These are phyloP conservation scores for Plasmodium fragile DNA, from an alignment of 169 alveolate species.

Conservation along the genomic window DNA sequence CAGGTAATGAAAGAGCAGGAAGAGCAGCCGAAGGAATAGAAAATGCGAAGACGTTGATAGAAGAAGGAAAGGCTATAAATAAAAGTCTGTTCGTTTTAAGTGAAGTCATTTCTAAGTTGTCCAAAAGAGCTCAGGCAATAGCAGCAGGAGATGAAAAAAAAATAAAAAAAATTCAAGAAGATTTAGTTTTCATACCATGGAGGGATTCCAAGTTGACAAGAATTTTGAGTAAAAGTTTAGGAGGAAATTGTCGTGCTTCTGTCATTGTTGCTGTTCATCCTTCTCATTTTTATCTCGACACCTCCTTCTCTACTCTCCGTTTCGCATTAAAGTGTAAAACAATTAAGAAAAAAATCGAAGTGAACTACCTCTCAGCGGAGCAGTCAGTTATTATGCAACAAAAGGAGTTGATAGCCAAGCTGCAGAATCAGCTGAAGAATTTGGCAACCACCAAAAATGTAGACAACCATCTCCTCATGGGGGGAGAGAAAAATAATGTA, in stretches of 20 bases:
- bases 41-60: constrained; percentile 80
- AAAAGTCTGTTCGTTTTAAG: constrained; percentile 81
- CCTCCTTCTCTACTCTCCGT: constrained; percentile 84
- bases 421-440: constrained; percentile 71
- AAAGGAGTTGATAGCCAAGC: constrained; percentile 82
- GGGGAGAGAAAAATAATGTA: constrained; percentile 14
- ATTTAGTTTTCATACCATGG: constrained; percentile 84
- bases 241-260: constrained; percentile 87
- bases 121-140: constrained; percentile 83
- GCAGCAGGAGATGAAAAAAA: constrained; percentile 80
- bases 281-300: constrained; percentile 82
- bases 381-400: constrained; percentile 87
- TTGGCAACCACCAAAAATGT: constrained; percentile 55
- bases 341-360: constrained; percentile 74
- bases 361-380: constrained; percentile 84
- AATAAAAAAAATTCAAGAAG: constrained; percentile 77
- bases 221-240: constrained; percentile 81
- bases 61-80: constrained; percentile 86
- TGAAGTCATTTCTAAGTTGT: constrained; percentile 83
- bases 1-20: constrained; percentile 87
- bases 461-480: constrained; percentile 32
- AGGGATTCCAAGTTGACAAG: constrained; percentile 87
- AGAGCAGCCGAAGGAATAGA: constrained; percentile 86
- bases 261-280: constrained; percentile 87
- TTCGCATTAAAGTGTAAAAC: constrained; percentile 84